These are phyloP conservation scores for Leccinum rimulosum DNA, from an alignment of 768 basidiomycete genomes.

Conservation along the genomic window DNA sequence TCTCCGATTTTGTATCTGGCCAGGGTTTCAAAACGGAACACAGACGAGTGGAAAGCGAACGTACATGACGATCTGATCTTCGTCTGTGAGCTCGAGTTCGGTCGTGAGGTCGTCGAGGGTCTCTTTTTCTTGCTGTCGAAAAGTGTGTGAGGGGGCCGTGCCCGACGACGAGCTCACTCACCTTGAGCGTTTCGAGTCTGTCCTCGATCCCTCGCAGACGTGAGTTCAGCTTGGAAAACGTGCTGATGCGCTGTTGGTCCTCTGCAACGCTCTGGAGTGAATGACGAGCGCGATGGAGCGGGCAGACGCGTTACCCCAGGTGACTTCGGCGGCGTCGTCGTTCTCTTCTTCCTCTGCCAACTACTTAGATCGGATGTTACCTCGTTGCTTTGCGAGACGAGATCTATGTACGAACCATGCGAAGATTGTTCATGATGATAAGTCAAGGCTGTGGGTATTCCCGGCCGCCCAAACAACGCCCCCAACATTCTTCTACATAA, in stretches of 20 bases:
- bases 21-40: constrained; percentile 47
- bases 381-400: neutral
- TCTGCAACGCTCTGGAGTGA: constrained; percentile 34
- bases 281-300: neutral
- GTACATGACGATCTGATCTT: constrained; percentile 76
- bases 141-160: neutral
- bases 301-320: constrained; percentile 62
- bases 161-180: constrained; percentile 25
- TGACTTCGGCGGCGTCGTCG: constrained; percentile 74
- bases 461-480: neutral
- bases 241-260: constrained; percentile 89
- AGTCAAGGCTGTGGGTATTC: neutral
- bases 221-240: constrained; percentile 88
- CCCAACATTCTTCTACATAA: neutral
- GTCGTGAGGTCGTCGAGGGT: constrained; percentile 85
- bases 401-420: constrained; percentile 45
- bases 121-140: constrained; percentile 84
- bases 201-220: constrained; percentile 71
- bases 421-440: constrained; percentile 44
- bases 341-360: constrained; percentile 74
- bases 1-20: constrained; percentile 87
- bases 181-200: constrained; percentile 71
- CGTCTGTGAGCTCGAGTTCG: constrained; percentile 88
- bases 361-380: constrained; percentile 32
- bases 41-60: constrained; percentile 39